Conservation (phyloP, 768 basidiomycete genomes). For the Hydnum rufescens region DNA sequence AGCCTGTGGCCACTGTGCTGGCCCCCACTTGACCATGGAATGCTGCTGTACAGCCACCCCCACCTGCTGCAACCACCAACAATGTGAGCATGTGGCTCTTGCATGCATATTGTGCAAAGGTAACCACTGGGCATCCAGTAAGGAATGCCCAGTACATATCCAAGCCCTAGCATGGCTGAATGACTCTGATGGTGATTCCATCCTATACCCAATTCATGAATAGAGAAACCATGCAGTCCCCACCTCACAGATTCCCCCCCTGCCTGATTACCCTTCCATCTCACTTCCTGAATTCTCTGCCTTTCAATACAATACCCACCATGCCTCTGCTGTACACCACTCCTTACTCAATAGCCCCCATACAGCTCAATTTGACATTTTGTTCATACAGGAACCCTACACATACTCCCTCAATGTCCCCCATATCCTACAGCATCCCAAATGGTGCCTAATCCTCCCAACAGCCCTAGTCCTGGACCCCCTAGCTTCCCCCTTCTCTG, state of each 20-base stretch:
- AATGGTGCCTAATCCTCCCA: not conserved
- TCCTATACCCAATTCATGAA: not conserved
- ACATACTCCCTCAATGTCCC: not conserved
- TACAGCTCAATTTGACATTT: slow-evolving; percentile 4
- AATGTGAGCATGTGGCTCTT: not conserved
- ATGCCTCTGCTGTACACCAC: not conserved
- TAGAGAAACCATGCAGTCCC: not conserved
- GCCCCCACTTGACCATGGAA: not conserved
- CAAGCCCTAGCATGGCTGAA: not conserved
- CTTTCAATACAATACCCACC: not conserved
- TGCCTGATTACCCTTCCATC: not conserved
- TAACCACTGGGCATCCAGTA: not conserved
- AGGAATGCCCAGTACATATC: not conserved
- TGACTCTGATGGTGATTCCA: not conserved
- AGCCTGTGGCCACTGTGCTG: not conserved
- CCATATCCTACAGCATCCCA: not conserved
- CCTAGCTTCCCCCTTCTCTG: not conserved
- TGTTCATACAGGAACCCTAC: slow-evolving; percentile 8
- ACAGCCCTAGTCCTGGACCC: not conserved
- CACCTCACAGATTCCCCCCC: not conserved
- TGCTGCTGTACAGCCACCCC: not conserved
- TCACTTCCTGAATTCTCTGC: not conserved
- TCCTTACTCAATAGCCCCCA: not conserved
- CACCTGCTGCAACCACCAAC: not conserved
- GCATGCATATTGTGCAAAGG: slow-evolving; percentile 5